phyloP scores from a whole-genome alignment of 371 early-diverging fungal genomes.

The Mortierella sp. region DNA sequence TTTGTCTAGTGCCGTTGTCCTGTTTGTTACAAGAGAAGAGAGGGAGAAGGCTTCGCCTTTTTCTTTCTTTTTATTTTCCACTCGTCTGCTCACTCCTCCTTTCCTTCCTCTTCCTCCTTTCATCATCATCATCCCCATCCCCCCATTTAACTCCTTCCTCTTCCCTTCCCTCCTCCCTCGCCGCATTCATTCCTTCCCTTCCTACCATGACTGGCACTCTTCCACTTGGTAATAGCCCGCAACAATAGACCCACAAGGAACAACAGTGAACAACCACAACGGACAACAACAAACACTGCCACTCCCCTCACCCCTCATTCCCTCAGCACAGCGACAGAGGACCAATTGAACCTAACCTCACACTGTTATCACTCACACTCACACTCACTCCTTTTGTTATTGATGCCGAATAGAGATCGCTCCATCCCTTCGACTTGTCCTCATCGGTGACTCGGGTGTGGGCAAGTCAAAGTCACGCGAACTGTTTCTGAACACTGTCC shows the following conservation, averaged over 20 bases:
- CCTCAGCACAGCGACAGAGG: background rate
- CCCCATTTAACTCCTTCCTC: background rate
- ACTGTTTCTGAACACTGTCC: conserved; percentile 70
- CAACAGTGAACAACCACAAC: background rate
- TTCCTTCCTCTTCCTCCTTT: background rate
- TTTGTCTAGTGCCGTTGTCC: background rate
- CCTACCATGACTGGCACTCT: conserved; percentile 44
- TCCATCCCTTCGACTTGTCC: conserved; percentile 48
- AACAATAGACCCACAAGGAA: background rate
- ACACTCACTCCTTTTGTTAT: background rate
- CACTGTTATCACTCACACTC: conserved; percentile 7
- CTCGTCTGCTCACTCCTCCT: background rate
- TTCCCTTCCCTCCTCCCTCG: background rate
- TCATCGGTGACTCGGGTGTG: conserved; percentile 72
- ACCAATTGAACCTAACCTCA: background rate
- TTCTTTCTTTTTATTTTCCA: background rate
- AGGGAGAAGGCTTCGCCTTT: conserved; percentile 1
- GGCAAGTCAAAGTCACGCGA: conserved; percentile 87
- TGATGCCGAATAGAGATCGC: conserved; percentile 39
- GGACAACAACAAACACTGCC: background rate
- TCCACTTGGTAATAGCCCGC: conserved; percentile 39
- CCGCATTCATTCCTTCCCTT: background rate
- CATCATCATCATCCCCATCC: conserved; percentile 13
- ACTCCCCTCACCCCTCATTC: background rate
- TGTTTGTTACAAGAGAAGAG: background rate